These are phyloP conservation scores for Solanum appendiculatum DNA, from an alignment of 257 asterid genomes.

Conservation along the genomic window DNA sequence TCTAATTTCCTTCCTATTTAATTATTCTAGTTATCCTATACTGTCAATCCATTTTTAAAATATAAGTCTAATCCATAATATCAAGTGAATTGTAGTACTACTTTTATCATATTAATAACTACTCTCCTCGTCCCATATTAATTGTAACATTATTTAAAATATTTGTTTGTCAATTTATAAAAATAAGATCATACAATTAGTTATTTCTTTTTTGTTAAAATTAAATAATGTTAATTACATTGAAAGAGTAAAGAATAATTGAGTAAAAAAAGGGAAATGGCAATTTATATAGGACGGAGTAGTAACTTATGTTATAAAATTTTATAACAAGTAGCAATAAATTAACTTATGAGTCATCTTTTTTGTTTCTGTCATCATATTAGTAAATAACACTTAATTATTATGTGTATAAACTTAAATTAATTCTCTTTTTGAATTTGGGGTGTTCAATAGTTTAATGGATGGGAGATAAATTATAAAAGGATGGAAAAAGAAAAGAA, in stretches of 20 bases:
- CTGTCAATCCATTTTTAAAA: background rate
- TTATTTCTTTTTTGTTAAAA: too few species aligned
- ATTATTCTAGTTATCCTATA: background rate
- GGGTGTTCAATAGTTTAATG: background rate
- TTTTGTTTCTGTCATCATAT: background rate
- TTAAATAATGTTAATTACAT: background rate
- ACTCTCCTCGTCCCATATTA: background rate
- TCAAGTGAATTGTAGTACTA: background rate
- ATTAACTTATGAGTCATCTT: background rate
- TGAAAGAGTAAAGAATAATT: background rate
- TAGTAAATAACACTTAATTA: background rate
- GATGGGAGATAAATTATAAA: background rate
- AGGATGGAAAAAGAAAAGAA: background rate
- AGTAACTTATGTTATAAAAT: background rate
- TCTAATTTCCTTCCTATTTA: background rate
- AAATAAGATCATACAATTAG: background rate
- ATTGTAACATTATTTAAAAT: too few species aligned
- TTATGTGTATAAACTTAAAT: background rate
- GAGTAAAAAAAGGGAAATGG: background rate
- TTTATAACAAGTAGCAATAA: background rate
- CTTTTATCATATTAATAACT: background rate
- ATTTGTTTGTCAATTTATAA: too few species aligned
- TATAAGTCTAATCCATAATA: background rate
- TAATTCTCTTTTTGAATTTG: background rate
- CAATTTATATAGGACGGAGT: background rate